Evolutionary conservation across 352 stramenopile genomes (phyloP).

Genomic region (Globisporangium perplexum): DNA sequence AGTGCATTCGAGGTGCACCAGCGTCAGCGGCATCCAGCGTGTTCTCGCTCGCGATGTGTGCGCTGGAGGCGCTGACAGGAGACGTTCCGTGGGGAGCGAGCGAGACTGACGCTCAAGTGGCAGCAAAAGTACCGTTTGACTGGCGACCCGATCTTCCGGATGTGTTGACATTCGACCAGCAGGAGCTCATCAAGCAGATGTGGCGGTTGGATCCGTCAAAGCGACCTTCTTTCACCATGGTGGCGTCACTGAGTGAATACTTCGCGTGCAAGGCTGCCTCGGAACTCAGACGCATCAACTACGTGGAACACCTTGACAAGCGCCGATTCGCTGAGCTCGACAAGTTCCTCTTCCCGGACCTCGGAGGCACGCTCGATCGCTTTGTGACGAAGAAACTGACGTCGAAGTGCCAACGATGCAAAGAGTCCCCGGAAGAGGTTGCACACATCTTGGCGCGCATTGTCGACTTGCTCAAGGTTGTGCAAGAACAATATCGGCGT

Average conservation of each 20-base stretch:
- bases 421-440: background rate
- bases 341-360: background rate
- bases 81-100: background rate
- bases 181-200: background rate
- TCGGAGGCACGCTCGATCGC: background rate
- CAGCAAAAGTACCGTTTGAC: background rate
- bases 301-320: background rate
- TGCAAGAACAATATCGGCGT: background rate
- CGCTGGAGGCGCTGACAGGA: background rate
- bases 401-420: background rate
- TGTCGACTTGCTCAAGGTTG: background rate
- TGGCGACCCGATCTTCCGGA: background rate
- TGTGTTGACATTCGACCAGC: background rate
- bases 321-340: background rate
- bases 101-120: background rate
- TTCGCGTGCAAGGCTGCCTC: too few relatives aligned
- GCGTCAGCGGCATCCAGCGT: background rate
- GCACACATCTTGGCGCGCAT: background rate
- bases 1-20: background rate
- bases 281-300: background rate
- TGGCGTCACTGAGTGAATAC: too few relatives aligned
- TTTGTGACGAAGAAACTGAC: background rate
- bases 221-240: too few relatives aligned
- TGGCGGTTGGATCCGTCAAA: background rate
- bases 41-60: slow-evolving; percentile 2